Evolutionary conservation across 2,329 filamentous ascomycete genomes (phyloP).

Genomic region (Lachnellula subtilissima): DNA sequence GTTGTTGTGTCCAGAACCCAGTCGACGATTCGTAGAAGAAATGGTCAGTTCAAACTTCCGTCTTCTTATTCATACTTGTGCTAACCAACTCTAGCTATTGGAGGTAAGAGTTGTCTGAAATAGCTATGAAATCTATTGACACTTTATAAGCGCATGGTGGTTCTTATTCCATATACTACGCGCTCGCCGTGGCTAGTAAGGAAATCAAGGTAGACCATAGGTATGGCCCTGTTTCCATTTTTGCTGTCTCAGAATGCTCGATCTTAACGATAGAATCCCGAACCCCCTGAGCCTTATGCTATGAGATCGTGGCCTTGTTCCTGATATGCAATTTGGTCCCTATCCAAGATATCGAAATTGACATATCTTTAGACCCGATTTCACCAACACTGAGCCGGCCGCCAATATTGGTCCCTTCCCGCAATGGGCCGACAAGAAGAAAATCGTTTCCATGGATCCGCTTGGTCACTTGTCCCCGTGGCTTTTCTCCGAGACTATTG

Average conservation of each 20-base stretch:
- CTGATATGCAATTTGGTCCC: neutral
- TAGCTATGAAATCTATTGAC: constrained; percentile 17
- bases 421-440: constrained; percentile 83
- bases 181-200: constrained; percentile 85
- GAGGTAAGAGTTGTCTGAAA: constrained; percentile 41
- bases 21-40: constrained; percentile 73
- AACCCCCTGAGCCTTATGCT: neutral
- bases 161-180: constrained; percentile 94
- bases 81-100: constrained; percentile 44
- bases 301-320: no score
- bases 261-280: neutral
- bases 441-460: constrained; percentile 97
- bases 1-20: constrained; percentile 77
- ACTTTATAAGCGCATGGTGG: constrained; percentile 70
- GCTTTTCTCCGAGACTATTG: constrained; percentile 74
- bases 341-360: neutral
- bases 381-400: constrained; percentile 88
- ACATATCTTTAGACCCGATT: constrained; percentile 48
- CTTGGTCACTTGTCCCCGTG: constrained; percentile 82
- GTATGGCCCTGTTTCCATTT: constrained; percentile 31
- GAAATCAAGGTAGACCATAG: constrained; percentile 79
- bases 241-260: neutral
- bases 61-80: constrained; percentile 30
- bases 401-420: constrained; percentile 82
- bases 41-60: constrained; percentile 51